Evolutionary conservation across 176 grass and related monocot species (phyloP).

Genomic region (Thinopyrum elongatum): DNA sequence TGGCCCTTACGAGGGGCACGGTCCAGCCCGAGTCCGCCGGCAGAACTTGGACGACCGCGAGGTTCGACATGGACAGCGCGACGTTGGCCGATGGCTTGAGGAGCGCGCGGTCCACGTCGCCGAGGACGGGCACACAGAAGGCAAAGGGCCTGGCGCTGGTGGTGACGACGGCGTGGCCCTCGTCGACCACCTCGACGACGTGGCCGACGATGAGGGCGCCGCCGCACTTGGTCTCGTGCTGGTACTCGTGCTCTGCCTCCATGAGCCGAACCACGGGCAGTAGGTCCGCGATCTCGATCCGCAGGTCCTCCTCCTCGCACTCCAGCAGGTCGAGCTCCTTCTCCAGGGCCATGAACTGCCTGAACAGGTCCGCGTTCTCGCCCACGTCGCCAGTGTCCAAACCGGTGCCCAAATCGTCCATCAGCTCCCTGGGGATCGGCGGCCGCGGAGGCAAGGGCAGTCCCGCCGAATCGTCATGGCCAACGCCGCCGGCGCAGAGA

Average conservation of each 20-base stretch:
- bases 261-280: fast-evolving
- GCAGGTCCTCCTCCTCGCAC: background rate
- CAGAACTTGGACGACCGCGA: background rate
- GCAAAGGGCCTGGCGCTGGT: fast-evolving
- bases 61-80: background rate
- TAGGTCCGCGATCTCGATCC: background rate
- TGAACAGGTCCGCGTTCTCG: background rate
- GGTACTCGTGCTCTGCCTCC: background rate
- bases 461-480: background rate
- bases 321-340: background rate
- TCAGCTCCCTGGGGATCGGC: background rate
- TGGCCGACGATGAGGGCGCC: background rate
- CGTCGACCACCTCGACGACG: background rate
- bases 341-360: background rate
- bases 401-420: background rate
- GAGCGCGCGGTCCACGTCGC: background rate
- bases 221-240: background rate
- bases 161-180: slow-evolving; percentile 6
- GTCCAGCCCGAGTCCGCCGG: background rate
- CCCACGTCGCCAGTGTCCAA: background rate
- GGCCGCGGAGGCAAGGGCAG: background rate
- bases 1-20: background rate
- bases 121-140: background rate
- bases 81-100: slow-evolving; percentile 19
- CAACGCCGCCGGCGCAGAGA: background rate